Percentiles rank a stretch among this genome's conserved stretches.
Conservation (phyloP, 805 yeast genomes). For the Metschnikowia baotianmanensis region DNA sequence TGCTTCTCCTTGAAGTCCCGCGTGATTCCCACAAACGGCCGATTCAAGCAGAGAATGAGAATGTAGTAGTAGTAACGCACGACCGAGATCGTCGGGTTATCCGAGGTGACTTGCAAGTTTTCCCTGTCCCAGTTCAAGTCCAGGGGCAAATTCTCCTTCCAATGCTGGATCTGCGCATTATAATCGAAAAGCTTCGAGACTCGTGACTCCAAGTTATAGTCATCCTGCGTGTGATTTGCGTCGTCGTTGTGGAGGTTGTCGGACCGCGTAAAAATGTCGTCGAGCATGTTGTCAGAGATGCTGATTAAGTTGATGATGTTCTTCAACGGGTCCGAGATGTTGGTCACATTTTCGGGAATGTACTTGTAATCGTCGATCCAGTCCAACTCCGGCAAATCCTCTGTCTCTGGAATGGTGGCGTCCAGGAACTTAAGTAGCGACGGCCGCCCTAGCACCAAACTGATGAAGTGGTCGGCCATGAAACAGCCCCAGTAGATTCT, state of each 20-base stretch:
- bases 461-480: conserved; percentile 61
- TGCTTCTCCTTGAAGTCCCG: conserved; percentile 16
- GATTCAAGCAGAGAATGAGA: conserved; percentile 54
- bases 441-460: conserved; percentile 58
- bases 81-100: conserved; percentile 52
- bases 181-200: conserved; percentile 41
- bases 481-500: conserved; percentile 68
- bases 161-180: conserved; percentile 47
- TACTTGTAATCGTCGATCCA: conserved; percentile 61
- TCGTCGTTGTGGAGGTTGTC: conserved; percentile 24
- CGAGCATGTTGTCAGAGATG: conserved; percentile 44
- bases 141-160: conserved; percentile 51
- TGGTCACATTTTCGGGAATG: conserved; percentile 25
- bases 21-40: conserved; percentile 52
- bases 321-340: conserved; percentile 44
- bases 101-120: conserved; percentile 40
- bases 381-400: conserved; percentile 57
- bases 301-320: conserved; percentile 42
- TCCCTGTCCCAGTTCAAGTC: conserved; percentile 49
- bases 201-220: conserved; percentile 41
- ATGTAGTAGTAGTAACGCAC: conserved; percentile 59
- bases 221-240: conserved; percentile 27
- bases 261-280: conserved; percentile 43
- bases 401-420: conserved; percentile 59
- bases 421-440: conserved; percentile 53